Percentiles rank a stretch among this genome's conserved stretches.
These are phyloP conservation scores for Ceratobasidium sp. DNA, from an alignment of 1,284 basidiomycete genomes.

Conservation along the genomic window DNA sequence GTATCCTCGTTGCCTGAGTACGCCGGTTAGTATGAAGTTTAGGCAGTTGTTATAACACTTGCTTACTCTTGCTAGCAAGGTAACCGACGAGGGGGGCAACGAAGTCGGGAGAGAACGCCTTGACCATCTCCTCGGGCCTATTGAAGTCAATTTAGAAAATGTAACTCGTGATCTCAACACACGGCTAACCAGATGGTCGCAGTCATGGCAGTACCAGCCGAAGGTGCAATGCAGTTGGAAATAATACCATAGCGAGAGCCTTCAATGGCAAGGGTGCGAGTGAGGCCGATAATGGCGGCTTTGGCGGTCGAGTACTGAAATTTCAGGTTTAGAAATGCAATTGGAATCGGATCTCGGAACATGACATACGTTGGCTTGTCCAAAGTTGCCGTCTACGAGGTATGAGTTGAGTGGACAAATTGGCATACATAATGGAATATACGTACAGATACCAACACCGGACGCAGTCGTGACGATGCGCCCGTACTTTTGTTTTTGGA, in stretches of 20 bases:
- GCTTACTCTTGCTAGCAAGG: constrained; percentile 75
- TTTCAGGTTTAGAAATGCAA: background rate
- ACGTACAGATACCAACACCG: constrained; percentile 88
- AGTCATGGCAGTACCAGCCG: constrained; percentile 92
- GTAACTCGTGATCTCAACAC: background rate
- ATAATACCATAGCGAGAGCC: constrained; percentile 90
- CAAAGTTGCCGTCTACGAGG: constrained; percentile 86
- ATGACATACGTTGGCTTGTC: constrained; percentile 76
- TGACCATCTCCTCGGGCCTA: constrained; percentile 91
- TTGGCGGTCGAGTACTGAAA: constrained; percentile 88
- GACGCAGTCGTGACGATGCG: constrained; percentile 95
- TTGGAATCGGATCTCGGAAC: background rate
- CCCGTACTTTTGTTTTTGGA: constrained; percentile 97
- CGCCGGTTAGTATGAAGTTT: background rate
- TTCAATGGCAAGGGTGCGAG: constrained; percentile 89
- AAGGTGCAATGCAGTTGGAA: constrained; percentile 88
- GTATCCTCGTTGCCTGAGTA: constrained; percentile 70
- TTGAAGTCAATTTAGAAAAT: constrained; percentile 10
- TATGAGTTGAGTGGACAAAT: constrained; percentile 37
- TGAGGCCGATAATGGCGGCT: constrained; percentile 90
- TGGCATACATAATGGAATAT: background rate
- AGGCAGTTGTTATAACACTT: background rate
- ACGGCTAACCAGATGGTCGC: constrained; percentile 72
- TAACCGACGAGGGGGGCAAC: constrained; percentile 92
- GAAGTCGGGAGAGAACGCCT: constrained; percentile 88